A percentile compares a stretch with the other conserved stretches of the same genome.
Conservation (phyloP, 192 early-diverging fungal genomes). For the Umbelopsis sp. region DNA sequence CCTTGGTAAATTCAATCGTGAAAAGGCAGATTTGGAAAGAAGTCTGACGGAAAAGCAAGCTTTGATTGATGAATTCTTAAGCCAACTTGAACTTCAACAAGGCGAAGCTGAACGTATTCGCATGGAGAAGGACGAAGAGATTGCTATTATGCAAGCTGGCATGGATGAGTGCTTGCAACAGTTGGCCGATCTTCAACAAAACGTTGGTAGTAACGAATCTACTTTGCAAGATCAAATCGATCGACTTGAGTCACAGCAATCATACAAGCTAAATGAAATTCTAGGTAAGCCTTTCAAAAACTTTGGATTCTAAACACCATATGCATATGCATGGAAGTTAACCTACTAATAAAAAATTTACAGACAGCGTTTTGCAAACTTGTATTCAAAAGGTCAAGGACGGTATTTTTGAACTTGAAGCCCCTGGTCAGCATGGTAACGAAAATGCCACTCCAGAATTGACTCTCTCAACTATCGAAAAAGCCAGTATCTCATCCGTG, state of each 20-base stretch:
- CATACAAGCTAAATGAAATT: constrained; percentile 71
- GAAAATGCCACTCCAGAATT: constrained; percentile 89
- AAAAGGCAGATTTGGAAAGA: constrained; percentile 82
- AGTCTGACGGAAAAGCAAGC: constrained; percentile 44
- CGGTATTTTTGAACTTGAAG: constrained; percentile 83
- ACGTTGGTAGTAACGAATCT: constrained; percentile 37
- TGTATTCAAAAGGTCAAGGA: constrained; percentile 91
- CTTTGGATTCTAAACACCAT: no score
- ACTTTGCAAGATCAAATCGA: constrained; percentile 69
- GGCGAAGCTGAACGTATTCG: constrained; percentile 40
- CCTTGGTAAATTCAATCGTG: constrained; percentile 77
- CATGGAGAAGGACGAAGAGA: constrained; percentile 76
- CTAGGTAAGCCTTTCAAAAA: not conserved
- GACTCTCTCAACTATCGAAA: constrained; percentile 89
- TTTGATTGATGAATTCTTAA: constrained; percentile 44
- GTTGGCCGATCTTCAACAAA: constrained; percentile 66
- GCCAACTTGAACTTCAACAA: constrained; percentile 35
- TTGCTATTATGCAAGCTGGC: constrained; percentile 73
- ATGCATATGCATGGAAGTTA: no score
- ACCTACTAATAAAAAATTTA: not conserved
- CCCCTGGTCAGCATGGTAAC: constrained; percentile 81
- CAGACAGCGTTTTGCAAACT: constrained; percentile 84
- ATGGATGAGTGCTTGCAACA: constrained; percentile 81
- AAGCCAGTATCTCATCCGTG: constrained; percentile 66
- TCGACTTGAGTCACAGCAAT: constrained; percentile 62